A percentile compares a stretch with the other conserved stretches of the same genome.
Evolutionary conservation across 2,329 filamentous ascomycete species (phyloP).

Genomic region (Penicillium sp.): DNA sequence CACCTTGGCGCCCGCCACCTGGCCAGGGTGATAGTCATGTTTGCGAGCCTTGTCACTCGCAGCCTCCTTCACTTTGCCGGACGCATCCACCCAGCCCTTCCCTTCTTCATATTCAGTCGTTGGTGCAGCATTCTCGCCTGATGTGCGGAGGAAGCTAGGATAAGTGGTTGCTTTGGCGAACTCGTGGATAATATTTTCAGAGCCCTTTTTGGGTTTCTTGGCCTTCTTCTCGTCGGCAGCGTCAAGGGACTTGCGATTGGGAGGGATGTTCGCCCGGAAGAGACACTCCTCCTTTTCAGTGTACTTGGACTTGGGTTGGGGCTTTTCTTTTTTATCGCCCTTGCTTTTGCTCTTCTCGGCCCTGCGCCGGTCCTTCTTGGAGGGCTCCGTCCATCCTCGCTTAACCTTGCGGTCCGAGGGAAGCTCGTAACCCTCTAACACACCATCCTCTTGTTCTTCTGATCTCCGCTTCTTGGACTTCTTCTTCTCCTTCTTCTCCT

Average conservation of each 20-base stretch:
- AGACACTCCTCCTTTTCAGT: constrained; percentile 78
- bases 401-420: constrained; percentile 76
- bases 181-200: constrained; percentile 76
- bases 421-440: constrained; percentile 70
- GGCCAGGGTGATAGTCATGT: constrained; percentile 32
- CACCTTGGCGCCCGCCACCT: constrained; percentile 34
- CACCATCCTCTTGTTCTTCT: constrained; percentile 44
- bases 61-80: constrained; percentile 67
- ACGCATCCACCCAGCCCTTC: constrained; percentile 82
- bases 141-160: constrained; percentile 74
- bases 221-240: constrained; percentile 45
- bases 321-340: constrained; percentile 60
- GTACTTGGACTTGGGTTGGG: constrained; percentile 71
- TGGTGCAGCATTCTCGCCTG: constrained; percentile 47
- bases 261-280: constrained; percentile 78
- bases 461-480: constrained; percentile 55
- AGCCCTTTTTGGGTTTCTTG: constrained; percentile 60
- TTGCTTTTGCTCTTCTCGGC: constrained; percentile 55
- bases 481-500: constrained; percentile 46
- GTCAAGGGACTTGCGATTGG: constrained; percentile 47
- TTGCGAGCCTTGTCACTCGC: constrained; percentile 32
- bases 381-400: constrained; percentile 81
- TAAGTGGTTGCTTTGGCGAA: constrained; percentile 83
- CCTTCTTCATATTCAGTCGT: constrained; percentile 73
- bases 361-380: constrained; percentile 47